Evolutionary conservation across 2,329 filamentous ascomycete genomes (phyloP), one percentile per base, ranked within the genome.

Genomic region (Venturia nashicola): DNA sequence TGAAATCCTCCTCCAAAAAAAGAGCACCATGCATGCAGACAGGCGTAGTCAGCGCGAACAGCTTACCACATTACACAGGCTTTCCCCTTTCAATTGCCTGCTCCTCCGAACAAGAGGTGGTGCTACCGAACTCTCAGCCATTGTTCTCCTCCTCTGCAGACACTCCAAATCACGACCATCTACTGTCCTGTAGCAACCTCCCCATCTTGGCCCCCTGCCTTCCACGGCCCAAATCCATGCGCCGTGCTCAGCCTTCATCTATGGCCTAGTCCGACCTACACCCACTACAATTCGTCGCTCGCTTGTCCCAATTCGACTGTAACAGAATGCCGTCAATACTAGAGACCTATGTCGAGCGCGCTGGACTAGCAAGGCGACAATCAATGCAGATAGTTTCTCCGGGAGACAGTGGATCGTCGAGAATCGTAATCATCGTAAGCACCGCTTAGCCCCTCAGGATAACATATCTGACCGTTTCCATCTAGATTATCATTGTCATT

Each of bases 361-460:
- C 51, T 11, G 18, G 27, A 36, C 27, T 57, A n/a, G 36, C 51
- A 8, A 57, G 51, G 51, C 51, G 51, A 36, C 51, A 51, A 16
- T 51, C 46, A 27, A 20, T 36, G 14, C 51, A 57, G 18, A n/a
- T n/a, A n/a, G 51, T n/a, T n/a, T 8, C 27, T 7, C 6, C 27
- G 5, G 60, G 43, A 46, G n/a, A 42, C 32, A 48, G 23, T 62
- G 60, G 60, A 51, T 48, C 43, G n/a, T 44, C 34, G 34, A 34
- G 23, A 5, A 48, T 20, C 23, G 39, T 48, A 62, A 62, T 62
- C 51, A 57, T 18, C 32, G 51, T 57, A 57, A 57, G 51, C 51
- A 57, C 51, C 51, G 18, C 16, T n/a, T n/a, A 36, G 3, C 5
- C 27, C 51, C 51, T n/a, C 32, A 16, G 27, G 36, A 36, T 11